These are phyloP conservation scores for Volutella citrinella DNA, from an alignment of 2,329 filamentous ascomycete genomes.

Conservation along the genomic window DNA sequence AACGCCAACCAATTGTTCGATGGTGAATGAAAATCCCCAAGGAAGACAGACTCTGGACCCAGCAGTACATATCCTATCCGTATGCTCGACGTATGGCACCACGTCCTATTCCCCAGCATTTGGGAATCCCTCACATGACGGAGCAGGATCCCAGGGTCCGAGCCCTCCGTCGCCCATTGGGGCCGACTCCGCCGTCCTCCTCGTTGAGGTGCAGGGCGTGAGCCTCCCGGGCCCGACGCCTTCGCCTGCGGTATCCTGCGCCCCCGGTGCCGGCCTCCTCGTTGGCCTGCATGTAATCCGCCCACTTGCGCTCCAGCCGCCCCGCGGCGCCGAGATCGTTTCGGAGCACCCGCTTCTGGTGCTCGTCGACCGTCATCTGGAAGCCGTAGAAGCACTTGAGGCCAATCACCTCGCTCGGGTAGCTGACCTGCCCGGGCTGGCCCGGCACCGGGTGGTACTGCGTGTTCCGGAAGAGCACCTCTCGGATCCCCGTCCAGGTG, in stretches of 20 bases:
- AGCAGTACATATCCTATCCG: too few species aligned
- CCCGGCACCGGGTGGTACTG: slow-evolving; percentile 57
- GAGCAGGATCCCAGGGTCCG: slow-evolving; percentile 60
- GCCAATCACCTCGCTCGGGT: slow-evolving; percentile 75
- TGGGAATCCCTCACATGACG: slow-evolving; percentile 56
- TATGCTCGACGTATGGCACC: too few species aligned
- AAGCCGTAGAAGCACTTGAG: slow-evolving; percentile 95
- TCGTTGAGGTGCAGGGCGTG: slow-evolving; percentile 78
- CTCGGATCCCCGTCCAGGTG: slow-evolving; percentile 87
- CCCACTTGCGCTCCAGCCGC: slow-evolving; percentile 87
- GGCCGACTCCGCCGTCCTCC: slow-evolving; percentile 61
- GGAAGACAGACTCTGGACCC: too few species aligned
- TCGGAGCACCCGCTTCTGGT: slow-evolving; percentile 78
- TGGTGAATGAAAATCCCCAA: too few species aligned
- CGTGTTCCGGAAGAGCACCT: slow-evolving; percentile 81
- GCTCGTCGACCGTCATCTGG: slow-evolving; percentile 92
- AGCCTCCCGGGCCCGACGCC: slow-evolving; percentile 77
- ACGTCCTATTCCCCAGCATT: neutral
- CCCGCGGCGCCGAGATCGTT: slow-evolving; percentile 73
- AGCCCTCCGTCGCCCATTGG: slow-evolving; percentile 56
- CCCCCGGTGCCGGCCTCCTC: slow-evolving; percentile 76
- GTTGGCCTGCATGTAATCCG: slow-evolving; percentile 87
- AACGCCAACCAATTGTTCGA: too few species aligned
- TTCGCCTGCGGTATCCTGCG: slow-evolving; percentile 63
- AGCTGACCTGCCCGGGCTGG: slow-evolving; percentile 44